phyloP scores from a whole-genome alignment of 805 yeast genomes.

The Candida boidinii region DNA sequence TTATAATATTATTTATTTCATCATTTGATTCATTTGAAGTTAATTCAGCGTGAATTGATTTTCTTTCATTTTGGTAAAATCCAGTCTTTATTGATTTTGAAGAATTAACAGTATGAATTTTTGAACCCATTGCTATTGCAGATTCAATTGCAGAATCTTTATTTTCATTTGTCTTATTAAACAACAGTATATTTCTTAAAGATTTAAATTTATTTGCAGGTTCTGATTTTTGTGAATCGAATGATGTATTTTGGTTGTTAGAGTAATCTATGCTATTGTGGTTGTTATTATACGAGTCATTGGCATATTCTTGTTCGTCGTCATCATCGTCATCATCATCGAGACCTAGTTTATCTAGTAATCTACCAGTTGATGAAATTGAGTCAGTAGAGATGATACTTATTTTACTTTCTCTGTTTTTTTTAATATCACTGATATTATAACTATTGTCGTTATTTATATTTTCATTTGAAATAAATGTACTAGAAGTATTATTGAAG shows the following conservation, averaged over 20 bases:
- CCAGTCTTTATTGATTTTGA: slow-evolving; percentile 15
- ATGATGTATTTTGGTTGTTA: neutral
- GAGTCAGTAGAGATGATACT: slow-evolving; percentile 20
- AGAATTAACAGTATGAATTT: slow-evolving; percentile 30
- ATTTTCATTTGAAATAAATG: no score
- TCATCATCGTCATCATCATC: slow-evolving; percentile 19
- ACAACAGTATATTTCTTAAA: slow-evolving; percentile 17
- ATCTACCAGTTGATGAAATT: slow-evolving; percentile 21
- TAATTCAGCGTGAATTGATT: no score
- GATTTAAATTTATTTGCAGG: slow-evolving; percentile 24
- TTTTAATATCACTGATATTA: no score
- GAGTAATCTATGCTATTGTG: neutral
- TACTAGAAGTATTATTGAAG: no score
- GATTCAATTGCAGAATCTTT: slow-evolving; percentile 12
- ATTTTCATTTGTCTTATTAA: slow-evolving; percentile 6
- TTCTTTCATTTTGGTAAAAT: no score
- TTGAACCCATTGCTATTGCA: slow-evolving; percentile 18
- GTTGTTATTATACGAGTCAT: slow-evolving; percentile 11
- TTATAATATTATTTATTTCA: no score
- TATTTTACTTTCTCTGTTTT: slow-evolving; percentile 6
- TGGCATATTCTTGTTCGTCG: slow-evolving; percentile 14
- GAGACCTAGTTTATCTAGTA: slow-evolving; percentile 23
- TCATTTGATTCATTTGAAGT: no score
- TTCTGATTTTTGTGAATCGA: slow-evolving; percentile 8
- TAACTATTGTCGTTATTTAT: no score